Percentiles rank a stretch among this genome's conserved stretches.
phyloP scores from a whole-genome alignment of 1,284 basidiomycete genomes.

The Psilocybe mexicana region DNA sequence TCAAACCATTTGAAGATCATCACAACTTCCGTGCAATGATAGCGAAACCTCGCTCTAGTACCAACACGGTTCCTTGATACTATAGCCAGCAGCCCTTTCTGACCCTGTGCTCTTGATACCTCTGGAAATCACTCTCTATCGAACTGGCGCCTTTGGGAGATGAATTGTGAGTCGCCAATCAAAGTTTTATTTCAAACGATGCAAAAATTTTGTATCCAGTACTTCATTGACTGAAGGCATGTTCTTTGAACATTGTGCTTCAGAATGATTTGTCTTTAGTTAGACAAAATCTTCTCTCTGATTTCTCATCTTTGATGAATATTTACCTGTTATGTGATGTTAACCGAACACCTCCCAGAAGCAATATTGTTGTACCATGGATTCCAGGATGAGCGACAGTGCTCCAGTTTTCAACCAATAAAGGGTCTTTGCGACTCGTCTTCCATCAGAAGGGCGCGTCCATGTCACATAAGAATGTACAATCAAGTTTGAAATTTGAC shows the following conservation, averaged over 20 bases:
- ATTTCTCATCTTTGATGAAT: slow-evolving; percentile 14
- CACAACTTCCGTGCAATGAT: too few relatives aligned
- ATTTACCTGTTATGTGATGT: neutral
- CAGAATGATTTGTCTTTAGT: slow-evolving; percentile 22
- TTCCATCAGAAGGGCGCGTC: neutral
- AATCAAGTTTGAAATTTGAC: slow-evolving; percentile 3
- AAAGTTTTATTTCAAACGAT: slow-evolving; percentile 1
- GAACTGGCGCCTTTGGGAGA: too few relatives aligned
- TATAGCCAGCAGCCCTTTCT: too few relatives aligned
- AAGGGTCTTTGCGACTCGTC: slow-evolving; percentile 4
- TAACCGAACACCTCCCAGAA: neutral
- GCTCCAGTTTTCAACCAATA: too few relatives aligned
- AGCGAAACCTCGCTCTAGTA: too few relatives aligned
- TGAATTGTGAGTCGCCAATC: slow-evolving; percentile 1
- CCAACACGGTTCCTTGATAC: too few relatives aligned
- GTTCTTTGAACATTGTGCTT: slow-evolving; percentile 11
- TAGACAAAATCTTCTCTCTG: slow-evolving; percentile 36
- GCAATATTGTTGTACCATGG: too few relatives aligned
- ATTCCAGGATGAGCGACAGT: too few relatives aligned
- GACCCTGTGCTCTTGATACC: too few relatives aligned
- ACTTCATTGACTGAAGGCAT: slow-evolving; percentile 12
- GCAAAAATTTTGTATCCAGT: slow-evolving; percentile 16
- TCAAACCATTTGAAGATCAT: too few relatives aligned
- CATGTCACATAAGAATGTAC: neutral
- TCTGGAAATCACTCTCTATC: too few relatives aligned